These are phyloP conservation scores for Yamadazyma nakazawae DNA, from an alignment of 805 yeast species.

Conservation along the genomic window DNA sequence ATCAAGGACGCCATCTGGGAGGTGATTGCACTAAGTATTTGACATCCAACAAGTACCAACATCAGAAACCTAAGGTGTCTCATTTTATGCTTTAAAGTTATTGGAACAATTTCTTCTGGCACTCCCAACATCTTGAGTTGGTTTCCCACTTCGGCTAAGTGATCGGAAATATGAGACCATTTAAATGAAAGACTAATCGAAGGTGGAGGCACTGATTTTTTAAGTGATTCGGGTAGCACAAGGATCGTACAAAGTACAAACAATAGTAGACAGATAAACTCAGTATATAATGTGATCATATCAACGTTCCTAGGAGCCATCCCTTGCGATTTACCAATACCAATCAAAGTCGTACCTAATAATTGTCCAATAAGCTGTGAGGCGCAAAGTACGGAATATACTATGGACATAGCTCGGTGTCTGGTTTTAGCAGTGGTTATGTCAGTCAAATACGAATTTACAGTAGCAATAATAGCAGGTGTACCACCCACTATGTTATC, in stretches of 20 bases:
- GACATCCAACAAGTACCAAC: constrained; percentile 37
- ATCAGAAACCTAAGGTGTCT: constrained; percentile 4
- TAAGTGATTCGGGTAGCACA: constrained; percentile 3
- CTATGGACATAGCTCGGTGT: constrained; percentile 49
- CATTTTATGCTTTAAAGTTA: constrained; percentile 2
- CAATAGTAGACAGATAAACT: not conserved
- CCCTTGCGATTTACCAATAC: not conserved
- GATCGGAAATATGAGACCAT: not conserved
- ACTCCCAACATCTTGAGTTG: constrained; percentile 3
- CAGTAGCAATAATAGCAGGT: constrained; percentile 50
- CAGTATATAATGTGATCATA: not conserved
- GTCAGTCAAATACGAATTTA: constrained; percentile 71
- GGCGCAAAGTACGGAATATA: constrained; percentile 43
- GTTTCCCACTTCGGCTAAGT: not conserved
- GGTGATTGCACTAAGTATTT: constrained; percentile 27
- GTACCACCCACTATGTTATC: constrained; percentile 60
- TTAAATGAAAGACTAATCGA: not conserved
- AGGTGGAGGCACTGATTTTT: not conserved
- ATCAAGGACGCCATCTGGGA: constrained; percentile 37
- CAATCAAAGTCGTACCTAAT: not conserved
- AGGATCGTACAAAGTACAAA: constrained; percentile 14
- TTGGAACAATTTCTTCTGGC: constrained; percentile 5
- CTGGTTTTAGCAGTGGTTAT: constrained; percentile 62
- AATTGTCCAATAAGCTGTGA: constrained; percentile 1
- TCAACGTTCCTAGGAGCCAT: not conserved